Conservation (phyloP, 164 flowering plant species). For the Platanus orientalis region DNA sequence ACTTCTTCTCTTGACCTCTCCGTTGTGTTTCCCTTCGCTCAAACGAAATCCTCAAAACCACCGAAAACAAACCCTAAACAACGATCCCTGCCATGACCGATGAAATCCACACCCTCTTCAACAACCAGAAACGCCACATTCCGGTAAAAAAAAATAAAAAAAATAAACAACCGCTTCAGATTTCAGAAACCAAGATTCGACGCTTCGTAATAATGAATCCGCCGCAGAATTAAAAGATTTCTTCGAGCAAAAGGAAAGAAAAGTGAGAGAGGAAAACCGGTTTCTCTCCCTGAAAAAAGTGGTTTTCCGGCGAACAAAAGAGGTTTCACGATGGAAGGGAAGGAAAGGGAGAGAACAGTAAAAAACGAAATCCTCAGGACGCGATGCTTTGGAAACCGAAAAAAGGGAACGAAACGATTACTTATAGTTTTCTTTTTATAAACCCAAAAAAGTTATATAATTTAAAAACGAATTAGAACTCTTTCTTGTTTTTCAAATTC, state of each 20-base stretch:
- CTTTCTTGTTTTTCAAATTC: too few relatives aligned
- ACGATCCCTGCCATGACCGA: conserved; percentile 30
- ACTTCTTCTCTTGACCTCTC: conserved; percentile 31
- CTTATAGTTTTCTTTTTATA: conserved; percentile 65
- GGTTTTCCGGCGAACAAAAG: conserved; percentile 33
- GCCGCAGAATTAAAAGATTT: background rate
- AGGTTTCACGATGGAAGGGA: conserved; percentile 21
- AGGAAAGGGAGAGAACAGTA: conserved; percentile 18
- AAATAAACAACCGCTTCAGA: conserved; percentile 11
- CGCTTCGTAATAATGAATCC: background rate
- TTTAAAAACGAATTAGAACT: too few relatives aligned
- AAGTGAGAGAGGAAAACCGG: background rate
- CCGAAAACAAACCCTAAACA: conserved; percentile 37
- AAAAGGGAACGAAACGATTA: conserved; percentile 34
- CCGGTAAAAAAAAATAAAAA: conserved; percentile 14
- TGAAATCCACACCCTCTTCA: conserved; percentile 7
- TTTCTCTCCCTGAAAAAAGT: conserved; percentile 17
- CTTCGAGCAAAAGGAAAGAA: background rate
- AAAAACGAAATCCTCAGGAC: conserved; percentile 17
- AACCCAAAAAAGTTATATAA: background rate
- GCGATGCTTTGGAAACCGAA: conserved; percentile 38
- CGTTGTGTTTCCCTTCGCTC: conserved; percentile 26
- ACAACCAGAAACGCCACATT: conserved; percentile 52
- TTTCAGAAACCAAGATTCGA: conserved; percentile 27
- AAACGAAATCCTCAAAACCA: conserved; percentile 11